Base-by-base conservation (phyloP, 2,329 filamentous ascomycete genomes). In the Lachnellula subtilissima region DNA sequence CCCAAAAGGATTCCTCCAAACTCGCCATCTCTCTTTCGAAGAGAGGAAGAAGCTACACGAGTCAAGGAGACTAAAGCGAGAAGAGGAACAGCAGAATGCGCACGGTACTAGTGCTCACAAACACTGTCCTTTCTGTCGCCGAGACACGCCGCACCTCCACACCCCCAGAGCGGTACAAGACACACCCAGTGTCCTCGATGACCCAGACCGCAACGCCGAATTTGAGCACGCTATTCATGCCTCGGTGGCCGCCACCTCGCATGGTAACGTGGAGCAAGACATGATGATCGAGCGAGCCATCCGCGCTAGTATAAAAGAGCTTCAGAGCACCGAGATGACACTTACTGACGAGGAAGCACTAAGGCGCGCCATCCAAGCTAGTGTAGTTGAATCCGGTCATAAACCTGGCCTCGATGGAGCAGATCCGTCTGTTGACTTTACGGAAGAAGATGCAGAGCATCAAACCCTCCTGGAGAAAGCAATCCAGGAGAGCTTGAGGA, bases 251-350 rank as follows among this genome's bases (percentile, higher is more conserved):
- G 81, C 87, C 66, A 91, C 88, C 0, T 91, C 88, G 0, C 78
- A 75, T 1, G 89, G 89, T 11, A 78, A 93, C 60, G 67, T 77
- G 0, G 78, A 83, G 19, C 87, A 94, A 69, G 90, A 94, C 65
- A 78, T 78, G 22, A 76, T 81, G 56, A 78, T 95, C 48, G 89
- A 91, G 67, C 78, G 82, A 19, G 89, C 89, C 1, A 87, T 95
- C 50, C 79, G 88, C 14, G 84, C 87, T 5, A 90, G 87, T 60
- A 77, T 94, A 15, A 75, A 74, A 14, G 84, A 88, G 63, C 69
- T 85, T 8, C 73, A 79, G 54, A 64, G 65, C 8, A 64, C 67
- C 7, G 64, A 72, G 17, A 68, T 58, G 1, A 52, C 47, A 2
- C 52, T 68, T 1, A 62, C 42, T 8, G 62, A 69, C 43, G 72